A percentile compares a stretch with the other conserved stretches of the same genome.
These are phyloP conservation scores for Actinidia arguta DNA, from an alignment of 179 eudicot genomes.

Conservation along the genomic window DNA sequence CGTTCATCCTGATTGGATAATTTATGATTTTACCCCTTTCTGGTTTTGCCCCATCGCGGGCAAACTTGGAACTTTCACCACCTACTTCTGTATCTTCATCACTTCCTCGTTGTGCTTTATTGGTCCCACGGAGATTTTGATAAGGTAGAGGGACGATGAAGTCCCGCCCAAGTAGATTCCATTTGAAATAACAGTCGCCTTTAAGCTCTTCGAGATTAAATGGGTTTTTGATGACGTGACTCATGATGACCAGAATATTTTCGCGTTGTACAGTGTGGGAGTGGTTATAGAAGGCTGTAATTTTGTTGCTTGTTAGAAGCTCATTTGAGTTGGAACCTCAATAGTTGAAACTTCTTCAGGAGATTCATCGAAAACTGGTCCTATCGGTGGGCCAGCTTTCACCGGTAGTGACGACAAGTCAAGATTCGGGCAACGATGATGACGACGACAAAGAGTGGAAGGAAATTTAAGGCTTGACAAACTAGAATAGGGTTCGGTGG, in stretches of 20 bases:
- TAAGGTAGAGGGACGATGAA: not conserved
- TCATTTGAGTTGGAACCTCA: slow-evolving; percentile 31
- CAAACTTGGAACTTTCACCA: not conserved
- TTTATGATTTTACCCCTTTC: slow-evolving; percentile 25
- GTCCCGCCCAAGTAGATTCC: slow-evolving; percentile 27
- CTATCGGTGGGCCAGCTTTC: slow-evolving; percentile 27
- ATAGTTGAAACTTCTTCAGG: slow-evolving; percentile 20
- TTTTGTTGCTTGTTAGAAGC: not conserved
- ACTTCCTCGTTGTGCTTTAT: not conserved
- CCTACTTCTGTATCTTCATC: not conserved
- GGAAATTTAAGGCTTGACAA: slow-evolving; percentile 30
- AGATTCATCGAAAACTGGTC: slow-evolving; percentile 19
- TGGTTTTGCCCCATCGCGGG: slow-evolving; percentile 25
- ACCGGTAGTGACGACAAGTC: not conserved
- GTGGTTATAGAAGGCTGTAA: not conserved
- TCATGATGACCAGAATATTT: slow-evolving; percentile 12
- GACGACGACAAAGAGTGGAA: slow-evolving; percentile 18
- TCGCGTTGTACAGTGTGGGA: slow-evolving; percentile 28
- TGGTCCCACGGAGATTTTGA: not conserved
- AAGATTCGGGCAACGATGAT: slow-evolving; percentile 5
- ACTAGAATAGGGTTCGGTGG: slow-evolving; percentile 14
- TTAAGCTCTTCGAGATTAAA: slow-evolving; percentile 33
- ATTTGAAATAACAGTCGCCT: slow-evolving; percentile 26
- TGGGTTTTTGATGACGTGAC: slow-evolving; percentile 9
- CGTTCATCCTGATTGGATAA: slow-evolving; percentile 26